Percentiles rank a stretch among this genome's conserved stretches.
phyloP scores from a whole-genome alignment of 371 early-diverging fungal genomes.

The Coemansia sp. region DNA sequence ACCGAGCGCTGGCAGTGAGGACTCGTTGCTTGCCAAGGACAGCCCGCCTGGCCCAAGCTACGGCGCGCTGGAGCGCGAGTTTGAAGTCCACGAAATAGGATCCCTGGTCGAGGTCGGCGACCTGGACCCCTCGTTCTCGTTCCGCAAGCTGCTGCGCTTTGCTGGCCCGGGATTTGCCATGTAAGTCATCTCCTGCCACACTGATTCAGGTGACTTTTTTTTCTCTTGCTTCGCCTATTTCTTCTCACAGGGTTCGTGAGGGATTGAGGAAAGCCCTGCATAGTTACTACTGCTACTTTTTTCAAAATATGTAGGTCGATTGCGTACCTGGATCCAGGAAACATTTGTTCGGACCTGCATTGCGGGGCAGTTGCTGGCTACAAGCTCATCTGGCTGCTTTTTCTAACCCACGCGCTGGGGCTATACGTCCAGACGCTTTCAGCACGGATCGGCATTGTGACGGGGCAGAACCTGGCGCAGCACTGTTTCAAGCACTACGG shows the following conservation, averaged over 20 bases:
- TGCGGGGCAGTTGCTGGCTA: conserved; percentile 67
- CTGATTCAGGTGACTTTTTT: background rate
- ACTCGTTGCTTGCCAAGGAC: conserved; percentile 3
- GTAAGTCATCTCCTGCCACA: conserved; percentile 44
- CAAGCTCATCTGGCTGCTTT: conserved; percentile 63
- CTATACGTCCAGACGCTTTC: conserved; percentile 63
- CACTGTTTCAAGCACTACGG: conserved; percentile 51
- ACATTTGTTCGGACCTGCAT: conserved; percentile 68
- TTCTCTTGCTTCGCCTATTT: background rate
- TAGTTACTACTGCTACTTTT: background rate
- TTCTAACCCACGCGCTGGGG: conserved; percentile 64
- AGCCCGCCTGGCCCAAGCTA: background rate
- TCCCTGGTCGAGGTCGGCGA: conserved; percentile 34
- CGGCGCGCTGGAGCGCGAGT: conserved; percentile 30
- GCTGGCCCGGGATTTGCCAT: conserved; percentile 53
- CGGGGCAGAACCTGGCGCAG: conserved; percentile 67
- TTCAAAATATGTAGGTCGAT: conserved; percentile 31
- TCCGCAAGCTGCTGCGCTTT: conserved; percentile 43
- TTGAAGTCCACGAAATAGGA: conserved; percentile 40
- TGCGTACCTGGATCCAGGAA: conserved; percentile 73
- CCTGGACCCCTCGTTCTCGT: conserved; percentile 34
- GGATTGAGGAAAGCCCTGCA: background rate
- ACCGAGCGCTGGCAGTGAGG: background rate
- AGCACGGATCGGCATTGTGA: conserved; percentile 66
- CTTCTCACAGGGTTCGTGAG: no score